These are phyloP conservation scores for Gamsiella multidivaricata DNA, from an alignment of 192 early-diverging fungal species.

Conservation along the genomic window DNA sequence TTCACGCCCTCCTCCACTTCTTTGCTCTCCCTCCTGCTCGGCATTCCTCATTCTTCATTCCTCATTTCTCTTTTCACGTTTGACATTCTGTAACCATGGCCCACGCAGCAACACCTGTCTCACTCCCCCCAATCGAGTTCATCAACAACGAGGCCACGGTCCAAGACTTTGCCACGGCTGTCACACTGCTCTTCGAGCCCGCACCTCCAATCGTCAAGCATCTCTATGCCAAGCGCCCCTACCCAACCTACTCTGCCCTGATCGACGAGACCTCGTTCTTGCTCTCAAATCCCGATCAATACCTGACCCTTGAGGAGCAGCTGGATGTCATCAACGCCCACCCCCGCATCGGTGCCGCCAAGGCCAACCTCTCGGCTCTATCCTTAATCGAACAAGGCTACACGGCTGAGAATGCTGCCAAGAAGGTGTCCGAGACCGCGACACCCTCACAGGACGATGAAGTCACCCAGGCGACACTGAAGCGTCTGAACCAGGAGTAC, in stretches of 20 bases:
- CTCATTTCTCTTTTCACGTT: neutral
- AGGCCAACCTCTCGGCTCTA: constrained; percentile 74
- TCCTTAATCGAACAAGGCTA: constrained; percentile 80
- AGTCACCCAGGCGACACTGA: constrained; percentile 64
- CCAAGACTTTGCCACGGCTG: constrained; percentile 64
- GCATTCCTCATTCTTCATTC: neutral
- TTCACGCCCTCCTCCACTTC: constrained; percentile 2
- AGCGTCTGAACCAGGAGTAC: constrained; percentile 72
- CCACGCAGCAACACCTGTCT: constrained; percentile 39
- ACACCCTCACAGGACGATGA: constrained; percentile 59
- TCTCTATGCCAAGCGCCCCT: constrained; percentile 78
- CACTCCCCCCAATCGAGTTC: constrained; percentile 73
- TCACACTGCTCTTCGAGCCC: constrained; percentile 86
- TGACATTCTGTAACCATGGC: constrained; percentile 1
- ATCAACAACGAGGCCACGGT: constrained; percentile 66
- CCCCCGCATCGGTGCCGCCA: constrained; percentile 85
- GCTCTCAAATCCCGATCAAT: constrained; percentile 58
- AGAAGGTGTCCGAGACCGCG: constrained; percentile 37
- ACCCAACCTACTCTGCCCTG: constrained; percentile 71
- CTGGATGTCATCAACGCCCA: constrained; percentile 90
- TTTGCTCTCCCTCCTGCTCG: neutral
- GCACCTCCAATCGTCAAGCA: constrained; percentile 82
- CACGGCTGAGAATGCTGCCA: constrained; percentile 52
- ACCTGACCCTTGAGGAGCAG: constrained; percentile 71
- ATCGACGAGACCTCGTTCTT: constrained; percentile 67